These are phyloP conservation scores for Aschersonia sp. DNA, from an alignment of 2,329 filamentous ascomycete species.

Conservation along the genomic window DNA sequence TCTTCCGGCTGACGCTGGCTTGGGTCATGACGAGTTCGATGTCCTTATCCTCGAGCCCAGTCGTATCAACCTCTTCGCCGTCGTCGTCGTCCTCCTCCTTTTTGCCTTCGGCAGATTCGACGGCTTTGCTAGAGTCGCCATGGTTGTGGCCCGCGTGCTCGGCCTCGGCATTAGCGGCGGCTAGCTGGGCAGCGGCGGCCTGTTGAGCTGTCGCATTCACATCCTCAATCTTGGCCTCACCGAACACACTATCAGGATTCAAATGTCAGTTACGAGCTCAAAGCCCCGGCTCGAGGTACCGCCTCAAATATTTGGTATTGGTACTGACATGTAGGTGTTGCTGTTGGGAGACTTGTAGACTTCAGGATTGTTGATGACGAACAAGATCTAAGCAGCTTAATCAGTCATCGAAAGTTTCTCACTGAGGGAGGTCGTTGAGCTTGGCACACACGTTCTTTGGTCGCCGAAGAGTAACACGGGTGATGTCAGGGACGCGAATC, in stretches of 20 bases:
- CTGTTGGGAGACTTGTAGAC: conserved; percentile 98
- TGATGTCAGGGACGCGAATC: conserved; percentile 93
- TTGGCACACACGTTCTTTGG: conserved; percentile 84
- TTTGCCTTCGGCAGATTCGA: conserved; percentile 48
- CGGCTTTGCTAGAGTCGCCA: conserved; percentile 50
- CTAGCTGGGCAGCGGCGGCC: conserved; percentile 76
- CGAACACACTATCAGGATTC: conserved; percentile 62
- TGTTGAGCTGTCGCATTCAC: conserved; percentile 96
- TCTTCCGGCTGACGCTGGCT: conserved; percentile 91
- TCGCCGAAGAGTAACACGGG: conserved; percentile 89
- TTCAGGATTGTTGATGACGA: conserved; percentile 98
- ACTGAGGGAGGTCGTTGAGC: background rate
- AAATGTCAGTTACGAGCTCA: background rate
- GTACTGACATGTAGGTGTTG: conserved; percentile 97
- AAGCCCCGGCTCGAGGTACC: background rate
- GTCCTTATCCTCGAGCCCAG: conserved; percentile 94
- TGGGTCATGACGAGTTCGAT: conserved; percentile 99
- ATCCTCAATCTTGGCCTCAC: conserved; percentile 99
- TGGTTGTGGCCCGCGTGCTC: conserved; percentile 62
- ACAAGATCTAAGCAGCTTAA: conserved; percentile 60
- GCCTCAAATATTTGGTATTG: background rate
- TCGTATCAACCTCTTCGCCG: conserved; percentile 87
- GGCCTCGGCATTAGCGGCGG: conserved; percentile 49
- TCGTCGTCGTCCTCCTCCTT: conserved; percentile 84
- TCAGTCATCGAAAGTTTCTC: conserved; percentile 8